phyloP scores from a whole-genome alignment of 805 yeast species.

The Candida gorgasii region DNA sequence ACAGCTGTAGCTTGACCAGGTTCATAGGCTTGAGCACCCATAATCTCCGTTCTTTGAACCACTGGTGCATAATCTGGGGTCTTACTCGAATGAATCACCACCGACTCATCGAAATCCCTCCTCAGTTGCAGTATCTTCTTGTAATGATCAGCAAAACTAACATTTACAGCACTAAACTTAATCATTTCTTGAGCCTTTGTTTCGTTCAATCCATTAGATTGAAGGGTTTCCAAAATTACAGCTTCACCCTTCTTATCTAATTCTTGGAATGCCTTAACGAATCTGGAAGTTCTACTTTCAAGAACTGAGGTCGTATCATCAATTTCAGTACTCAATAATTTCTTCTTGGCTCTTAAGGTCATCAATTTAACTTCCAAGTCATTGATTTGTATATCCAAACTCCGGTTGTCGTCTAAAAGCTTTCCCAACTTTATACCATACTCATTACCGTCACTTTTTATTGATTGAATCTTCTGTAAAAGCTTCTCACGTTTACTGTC shows the following conservation, averaged over 20 bases:
- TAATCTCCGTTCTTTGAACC: neutral
- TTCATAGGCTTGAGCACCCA: neutral
- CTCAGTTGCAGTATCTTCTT: neutral
- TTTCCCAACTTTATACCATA: constrained; percentile 43
- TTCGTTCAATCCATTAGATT: constrained; percentile 22
- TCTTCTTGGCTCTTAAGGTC: constrained; percentile 34
- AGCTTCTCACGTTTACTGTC: constrained; percentile 37
- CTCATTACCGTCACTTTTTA: constrained; percentile 40
- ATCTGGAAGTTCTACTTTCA: constrained; percentile 49
- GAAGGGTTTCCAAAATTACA: constrained; percentile 30
- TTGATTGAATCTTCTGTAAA: constrained; percentile 34
- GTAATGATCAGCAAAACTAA: constrained; percentile 25
- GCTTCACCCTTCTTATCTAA: constrained; percentile 40
- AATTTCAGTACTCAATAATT: constrained; percentile 37
- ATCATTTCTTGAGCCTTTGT: constrained; percentile 21
- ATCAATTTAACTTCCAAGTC: constrained; percentile 36
- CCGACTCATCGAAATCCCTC: too few relatives aligned
- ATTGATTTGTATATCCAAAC: constrained; percentile 38
- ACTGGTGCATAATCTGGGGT: too few relatives aligned
- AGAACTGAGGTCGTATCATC: constrained; percentile 49
- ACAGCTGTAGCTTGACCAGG: neutral
- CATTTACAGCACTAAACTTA: constrained; percentile 25
- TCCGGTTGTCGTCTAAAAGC: constrained; percentile 32
- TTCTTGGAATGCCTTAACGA: constrained; percentile 40
- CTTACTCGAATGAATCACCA: too few relatives aligned